Base-by-base conservation (phyloP, 2,329 filamentous ascomycete genomes). In the Hypoxylon sp. region DNA sequence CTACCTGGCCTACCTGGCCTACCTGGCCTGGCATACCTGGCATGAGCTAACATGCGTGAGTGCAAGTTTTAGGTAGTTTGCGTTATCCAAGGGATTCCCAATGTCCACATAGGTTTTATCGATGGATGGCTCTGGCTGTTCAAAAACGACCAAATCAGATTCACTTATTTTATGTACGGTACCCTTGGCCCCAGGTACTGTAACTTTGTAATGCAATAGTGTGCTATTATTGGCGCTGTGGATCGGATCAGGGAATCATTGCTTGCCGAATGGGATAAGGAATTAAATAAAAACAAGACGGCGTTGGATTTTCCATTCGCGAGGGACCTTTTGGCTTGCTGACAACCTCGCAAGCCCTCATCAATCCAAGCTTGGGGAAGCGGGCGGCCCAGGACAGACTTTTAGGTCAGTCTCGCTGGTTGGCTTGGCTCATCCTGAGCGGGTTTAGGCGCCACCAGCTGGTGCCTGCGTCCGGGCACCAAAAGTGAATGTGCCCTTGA, bases 1-100 rank as follows among this genome's bases (percentile, higher is more conserved):
- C 25, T 46, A 39, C 37, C 29, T 50, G 51, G 14, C 50, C 25
- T 55, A 56, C 46, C 39, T 16, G 37, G 37, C 37, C n/a, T 39
- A 39, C 37, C 37, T 53, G 21, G 29, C 48, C 30, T 45, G 45
- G 16, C 48, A 27, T 55, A 55, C 51, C 46, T 59, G 61, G 47
- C 58, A 65, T 63, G 55, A 62, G 62, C 65, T 68, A 68, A 62
- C 62, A 53, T 68, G 62, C 23, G 62, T 57, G 57, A 62, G 62
- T 68, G 65, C 65, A 62, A 68, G 65, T 61, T 65, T 65, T 68
- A 68, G 65, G 65, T 65, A 65, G 61, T 65, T 65, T 68, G 65
- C 53, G 52, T 65, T 65, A 61, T 64, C 45, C 61, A 67, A 67
- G 65, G 65, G 56, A 61, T 56, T 58, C 30, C 61, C 61, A 57